Conservation (phyloP, 2,329 filamentous ascomycete genomes). For the Gnomoniopsis smithogilvyi region DNA sequence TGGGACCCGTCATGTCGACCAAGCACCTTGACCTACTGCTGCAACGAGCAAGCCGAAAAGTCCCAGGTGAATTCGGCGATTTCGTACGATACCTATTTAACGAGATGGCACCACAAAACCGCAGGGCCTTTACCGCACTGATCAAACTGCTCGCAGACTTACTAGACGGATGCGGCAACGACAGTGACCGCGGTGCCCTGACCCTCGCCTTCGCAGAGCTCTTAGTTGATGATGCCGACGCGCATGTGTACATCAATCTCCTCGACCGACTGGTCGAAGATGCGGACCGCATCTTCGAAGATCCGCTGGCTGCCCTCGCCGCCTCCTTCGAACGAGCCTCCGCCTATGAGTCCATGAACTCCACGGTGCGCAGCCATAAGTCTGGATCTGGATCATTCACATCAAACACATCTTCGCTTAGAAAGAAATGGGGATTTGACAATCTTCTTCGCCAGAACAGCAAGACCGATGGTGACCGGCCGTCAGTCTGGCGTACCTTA, state of each 20-base stretch:
- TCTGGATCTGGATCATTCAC: constrained; percentile 71
- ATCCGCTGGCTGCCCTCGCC: constrained; percentile 38
- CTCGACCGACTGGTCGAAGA: constrained; percentile 88
- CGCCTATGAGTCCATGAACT: constrained; percentile 57
- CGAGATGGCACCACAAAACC: constrained; percentile 67
- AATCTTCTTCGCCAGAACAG: constrained; percentile 74
- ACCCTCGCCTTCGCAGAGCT: constrained; percentile 88
- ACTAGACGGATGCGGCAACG: constrained; percentile 85
- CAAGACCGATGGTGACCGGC: constrained; percentile 66
- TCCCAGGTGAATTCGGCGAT: constrained; percentile 70
- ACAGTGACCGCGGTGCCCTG: constrained; percentile 83
- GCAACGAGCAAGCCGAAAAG: constrained; percentile 59
- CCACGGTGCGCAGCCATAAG: constrained; percentile 55
- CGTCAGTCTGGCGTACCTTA: constrained; percentile 81
- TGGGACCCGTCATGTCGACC: constrained; percentile 78
- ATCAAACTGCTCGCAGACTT: constrained; percentile 85
- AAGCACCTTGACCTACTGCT: constrained; percentile 74
- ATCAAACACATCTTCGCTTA: constrained; percentile 82
- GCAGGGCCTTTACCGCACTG: constrained; percentile 76
- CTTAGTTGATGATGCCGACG: constrained; percentile 71
- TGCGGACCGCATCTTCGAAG: constrained; percentile 83
- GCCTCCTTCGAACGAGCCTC: constrained; percentile 38
- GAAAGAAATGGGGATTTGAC: constrained; percentile 80
- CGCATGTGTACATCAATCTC: constrained; percentile 82
- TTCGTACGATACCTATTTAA: constrained; percentile 63